Conservation (phyloP, 257 asterid species). For the Solanum phureja region DNA sequence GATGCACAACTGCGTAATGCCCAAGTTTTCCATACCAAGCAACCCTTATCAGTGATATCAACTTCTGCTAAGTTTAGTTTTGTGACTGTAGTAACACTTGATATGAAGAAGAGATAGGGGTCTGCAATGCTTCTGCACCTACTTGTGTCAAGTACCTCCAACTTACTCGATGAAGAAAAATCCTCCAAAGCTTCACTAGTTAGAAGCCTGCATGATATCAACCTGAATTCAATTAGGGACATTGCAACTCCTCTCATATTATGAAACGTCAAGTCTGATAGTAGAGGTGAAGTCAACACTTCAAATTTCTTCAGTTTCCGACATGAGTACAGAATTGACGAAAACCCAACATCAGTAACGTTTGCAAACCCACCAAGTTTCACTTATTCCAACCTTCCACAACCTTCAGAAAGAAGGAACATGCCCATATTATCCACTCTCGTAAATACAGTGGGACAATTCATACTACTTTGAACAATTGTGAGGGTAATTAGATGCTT, state of each 20-base stretch:
- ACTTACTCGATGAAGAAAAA: conserved; percentile 34
- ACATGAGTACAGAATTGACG: conserved; percentile 45
- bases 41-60: conserved; percentile 62
- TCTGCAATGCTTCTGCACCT: conserved; percentile 72
- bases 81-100: conserved; percentile 33
- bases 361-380: conserved; percentile 59
- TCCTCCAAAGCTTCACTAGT: conserved; percentile 58
- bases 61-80: conserved; percentile 57
- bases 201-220: conserved; percentile 48
- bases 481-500: conserved; percentile 42
- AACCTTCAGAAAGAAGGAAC: conserved; percentile 53
- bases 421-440: conserved; percentile 57
- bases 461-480: conserved; percentile 35
- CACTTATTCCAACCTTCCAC: conserved; percentile 42
- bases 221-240: conserved; percentile 52
- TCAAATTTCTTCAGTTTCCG: conserved; percentile 52
- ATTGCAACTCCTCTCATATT: conserved; percentile 27
- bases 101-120: conserved; percentile 40
- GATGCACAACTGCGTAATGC: conserved; percentile 35
- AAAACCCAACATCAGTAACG: conserved; percentile 80
- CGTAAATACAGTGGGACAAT: conserved; percentile 35
- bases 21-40: conserved; percentile 41
- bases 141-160: conserved; percentile 50
- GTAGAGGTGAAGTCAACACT: conserved; percentile 36
- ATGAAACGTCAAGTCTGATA: conserved; percentile 74